These are phyloP conservation scores for Leccinum disarticulatum DNA, from an alignment of 768 basidiomycete genomes.

Conservation along the genomic window DNA sequence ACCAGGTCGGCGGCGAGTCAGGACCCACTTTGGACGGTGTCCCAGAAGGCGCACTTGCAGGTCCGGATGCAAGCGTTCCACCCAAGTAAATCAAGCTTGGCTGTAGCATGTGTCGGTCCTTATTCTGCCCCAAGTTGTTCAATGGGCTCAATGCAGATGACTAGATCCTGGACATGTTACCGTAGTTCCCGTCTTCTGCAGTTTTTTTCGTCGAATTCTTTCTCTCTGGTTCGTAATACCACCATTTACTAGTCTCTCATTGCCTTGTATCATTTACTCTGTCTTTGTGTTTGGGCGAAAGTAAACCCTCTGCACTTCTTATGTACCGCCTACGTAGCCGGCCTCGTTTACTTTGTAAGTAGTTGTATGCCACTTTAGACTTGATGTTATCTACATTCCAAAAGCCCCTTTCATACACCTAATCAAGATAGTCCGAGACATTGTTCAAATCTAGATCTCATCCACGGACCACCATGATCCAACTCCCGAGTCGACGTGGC, in stretches of 20 bases:
- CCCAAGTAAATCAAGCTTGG: constrained; percentile 14
- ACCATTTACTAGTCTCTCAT: constrained; percentile 1
- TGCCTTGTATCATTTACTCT: constrained; percentile 9
- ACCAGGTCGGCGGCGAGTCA: constrained; percentile 63
- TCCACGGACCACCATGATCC: background rate
- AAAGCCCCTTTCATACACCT: background rate
- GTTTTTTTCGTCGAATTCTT: constrained; percentile 7
- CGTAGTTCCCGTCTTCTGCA: constrained; percentile 8
- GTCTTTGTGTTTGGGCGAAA: constrained; percentile 6
- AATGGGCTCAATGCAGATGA: background rate
- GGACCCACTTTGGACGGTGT: constrained; percentile 35
- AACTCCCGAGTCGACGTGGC: constrained; percentile 23
- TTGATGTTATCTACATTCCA: background rate
- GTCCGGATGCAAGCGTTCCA: constrained; percentile 43
- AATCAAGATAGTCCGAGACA: background rate
- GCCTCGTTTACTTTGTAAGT: background rate
- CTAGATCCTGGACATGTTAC: constrained; percentile 18
- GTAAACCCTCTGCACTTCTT: constrained; percentile 10
- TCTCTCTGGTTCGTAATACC: constrained; percentile 16
- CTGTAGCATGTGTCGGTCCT: constrained; percentile 14
- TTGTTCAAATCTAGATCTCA: background rate
- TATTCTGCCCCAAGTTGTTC: background rate
- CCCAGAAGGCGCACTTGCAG: constrained; percentile 69
- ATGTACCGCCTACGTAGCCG: constrained; percentile 16
- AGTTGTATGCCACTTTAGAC: background rate